phyloP scores from a whole-genome alignment of 768 basidiomycete species.

The Trametes cingulata region DNA sequence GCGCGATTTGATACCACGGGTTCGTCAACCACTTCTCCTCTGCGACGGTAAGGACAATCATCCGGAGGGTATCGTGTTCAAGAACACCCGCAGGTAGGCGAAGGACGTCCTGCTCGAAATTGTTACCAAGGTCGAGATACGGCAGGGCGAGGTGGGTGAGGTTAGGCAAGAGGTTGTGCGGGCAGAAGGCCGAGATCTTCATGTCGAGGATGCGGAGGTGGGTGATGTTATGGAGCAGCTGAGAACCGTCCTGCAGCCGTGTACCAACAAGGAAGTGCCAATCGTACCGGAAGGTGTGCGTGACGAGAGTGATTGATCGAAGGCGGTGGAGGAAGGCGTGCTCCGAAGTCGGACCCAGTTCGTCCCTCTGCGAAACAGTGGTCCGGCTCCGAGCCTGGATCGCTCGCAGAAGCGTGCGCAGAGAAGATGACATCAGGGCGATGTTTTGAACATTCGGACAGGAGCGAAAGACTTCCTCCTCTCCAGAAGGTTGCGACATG shows the following conservation, averaged over 20 bases:
- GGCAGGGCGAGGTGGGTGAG: conserved; percentile 31
- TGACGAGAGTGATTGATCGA: conserved; percentile 24
- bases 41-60: conserved; percentile 29
- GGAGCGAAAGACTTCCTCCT: conserved; percentile 21
- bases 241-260: conserved; percentile 6
- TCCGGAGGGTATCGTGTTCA: conserved; percentile 19
- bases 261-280: conserved; percentile 25
- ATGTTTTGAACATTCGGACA: conserved; percentile 27
- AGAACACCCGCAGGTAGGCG: conserved; percentile 22
- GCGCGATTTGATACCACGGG: conserved; percentile 23
- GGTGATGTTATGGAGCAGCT: conserved; percentile 27
- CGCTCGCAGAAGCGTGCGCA: conserved; percentile 22
- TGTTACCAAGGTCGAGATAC: conserved; percentile 26
- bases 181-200: conserved; percentile 23
- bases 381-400: background rate
- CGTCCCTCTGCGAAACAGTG: background rate
- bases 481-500: conserved; percentile 15
- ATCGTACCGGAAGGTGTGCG: conserved; percentile 25
- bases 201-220: conserved; percentile 27
- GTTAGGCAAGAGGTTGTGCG: conserved; percentile 26
- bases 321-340: conserved; percentile 11
- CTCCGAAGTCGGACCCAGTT: background rate
- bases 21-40: conserved; percentile 24
- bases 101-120: conserved; percentile 13
- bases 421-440: conserved; percentile 21